phyloP scores from a whole-genome alignment of 371 early-diverging fungal genomes.

The Syncephalis plumigaleata region DNA sequence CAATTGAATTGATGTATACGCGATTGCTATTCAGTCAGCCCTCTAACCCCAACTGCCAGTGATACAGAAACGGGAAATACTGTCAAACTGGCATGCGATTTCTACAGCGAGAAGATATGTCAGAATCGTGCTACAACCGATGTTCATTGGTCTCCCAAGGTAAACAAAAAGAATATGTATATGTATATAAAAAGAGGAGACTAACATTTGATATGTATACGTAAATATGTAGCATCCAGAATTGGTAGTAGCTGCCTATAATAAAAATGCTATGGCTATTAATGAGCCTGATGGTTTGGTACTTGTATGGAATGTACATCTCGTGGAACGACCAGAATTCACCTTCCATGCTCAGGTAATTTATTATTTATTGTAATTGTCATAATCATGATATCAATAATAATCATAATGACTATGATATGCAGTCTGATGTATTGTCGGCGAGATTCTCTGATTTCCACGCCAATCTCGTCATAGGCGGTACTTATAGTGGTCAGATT shows the following conservation, averaged over 20 bases:
- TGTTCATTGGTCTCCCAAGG: conserved; percentile 81
- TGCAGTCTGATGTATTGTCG: conserved; percentile 75
- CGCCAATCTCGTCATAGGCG: conserved; percentile 79
- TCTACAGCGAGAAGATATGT: conserved; percentile 67
- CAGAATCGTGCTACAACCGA: conserved; percentile 79
- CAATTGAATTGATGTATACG: not conserved
- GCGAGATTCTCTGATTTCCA: conserved; percentile 82
- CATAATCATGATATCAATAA: conserved; percentile 3
- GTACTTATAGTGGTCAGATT: conserved; percentile 93
- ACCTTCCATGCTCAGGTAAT: conserved; percentile 70
- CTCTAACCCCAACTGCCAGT: conserved; percentile 9
- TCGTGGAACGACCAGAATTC: conserved; percentile 83
- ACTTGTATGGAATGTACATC: conserved; percentile 81
- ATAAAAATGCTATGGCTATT: conserved; percentile 65
- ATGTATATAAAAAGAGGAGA: not conserved
- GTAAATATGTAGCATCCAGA: conserved; percentile 65
- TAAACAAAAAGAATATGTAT: conserved; percentile 10
- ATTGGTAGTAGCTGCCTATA: conserved; percentile 71
- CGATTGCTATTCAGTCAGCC: not conserved
- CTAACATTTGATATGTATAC: not conserved
- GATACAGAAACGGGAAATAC: conserved; percentile 46
- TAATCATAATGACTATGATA: too few relatives aligned
- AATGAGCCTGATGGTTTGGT: conserved; percentile 90
- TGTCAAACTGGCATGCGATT: conserved; percentile 47
- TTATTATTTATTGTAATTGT: not conserved